Evolutionary conservation across 2,329 filamentous ascomycete genomes (phyloP).

Genomic region (Talaromyces sp.): DNA sequence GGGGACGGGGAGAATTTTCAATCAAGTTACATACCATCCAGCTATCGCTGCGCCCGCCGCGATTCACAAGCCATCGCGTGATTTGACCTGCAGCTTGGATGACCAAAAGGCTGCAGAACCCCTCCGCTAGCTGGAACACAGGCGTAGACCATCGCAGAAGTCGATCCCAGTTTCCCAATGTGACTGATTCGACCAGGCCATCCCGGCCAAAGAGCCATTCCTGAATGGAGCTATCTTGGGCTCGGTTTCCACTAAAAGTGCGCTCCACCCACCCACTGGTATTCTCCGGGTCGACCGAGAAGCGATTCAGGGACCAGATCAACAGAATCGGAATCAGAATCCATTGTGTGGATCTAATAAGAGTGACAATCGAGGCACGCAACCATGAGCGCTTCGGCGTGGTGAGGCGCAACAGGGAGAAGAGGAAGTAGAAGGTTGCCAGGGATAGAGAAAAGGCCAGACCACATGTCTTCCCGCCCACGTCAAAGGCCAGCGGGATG

Average conservation of each 20-base stretch:
- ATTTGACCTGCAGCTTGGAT: conserved; percentile 95
- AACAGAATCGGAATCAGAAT: conserved; percentile 80
- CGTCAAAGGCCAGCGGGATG: conserved; percentile 96
- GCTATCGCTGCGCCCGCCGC: conserved; percentile 82
- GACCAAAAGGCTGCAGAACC: conserved; percentile 93
- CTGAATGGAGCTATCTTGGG: conserved; percentile 65
- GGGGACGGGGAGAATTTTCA: background rate
- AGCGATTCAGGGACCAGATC: conserved; percentile 94
- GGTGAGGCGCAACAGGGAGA: conserved; percentile 76
- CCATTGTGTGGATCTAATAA: conserved; percentile 80
- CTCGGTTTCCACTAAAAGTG: conserved; percentile 70
- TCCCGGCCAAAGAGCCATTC: conserved; percentile 89
- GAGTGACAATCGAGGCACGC: conserved; percentile 69
- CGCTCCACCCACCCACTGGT: conserved; percentile 76
- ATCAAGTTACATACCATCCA: conserved; percentile 75
- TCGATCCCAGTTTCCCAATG: conserved; percentile 87
- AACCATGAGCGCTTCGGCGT: conserved; percentile 79
- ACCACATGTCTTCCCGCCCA: conserved; percentile 90
- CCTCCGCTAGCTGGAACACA: conserved; percentile 90
- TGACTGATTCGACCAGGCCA: conserved; percentile 76
- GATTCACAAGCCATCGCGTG: conserved; percentile 91
- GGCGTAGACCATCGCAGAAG: conserved; percentile 87
- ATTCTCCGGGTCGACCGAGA: conserved; percentile 80
- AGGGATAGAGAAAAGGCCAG: conserved; percentile 90
- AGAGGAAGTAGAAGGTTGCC: conserved; percentile 86